Evolutionary conservation across 2,329 filamentous ascomycete genomes (phyloP), one percentile per base, ranked within the genome.

Genomic region (Bipolaris cookei): DNA sequence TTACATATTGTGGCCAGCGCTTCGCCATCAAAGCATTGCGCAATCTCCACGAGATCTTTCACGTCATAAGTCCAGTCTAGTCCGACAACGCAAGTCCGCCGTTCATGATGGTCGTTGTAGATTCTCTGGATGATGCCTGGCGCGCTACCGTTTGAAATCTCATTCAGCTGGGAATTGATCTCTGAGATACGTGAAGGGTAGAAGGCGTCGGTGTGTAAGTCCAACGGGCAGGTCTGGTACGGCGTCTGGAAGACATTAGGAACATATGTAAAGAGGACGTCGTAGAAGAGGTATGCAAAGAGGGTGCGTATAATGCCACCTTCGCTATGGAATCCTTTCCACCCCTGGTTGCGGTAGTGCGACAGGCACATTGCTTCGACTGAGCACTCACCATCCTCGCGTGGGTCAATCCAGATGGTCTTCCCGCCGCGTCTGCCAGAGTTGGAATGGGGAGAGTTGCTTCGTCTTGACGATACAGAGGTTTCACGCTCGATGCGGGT

Each of bases 181-280:
- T 97, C 93, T 3, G 89, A 92, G 34, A 90, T 87, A n/a, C 95
- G 86, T 1, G 88, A 87, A 0, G 91, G 86, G 72, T 91, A 98
- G 79, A 99, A 99, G 2, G 90, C 88, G 73, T 99, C 95, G 0
- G 93, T 97, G 72, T 96, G 90, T 5, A 99, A 80, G 74, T 99
- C 95, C 3, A 99, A 80, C 1, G 95, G 95, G 70, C 92, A 97
- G 0, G 92, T 96, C 77, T 99, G 95, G 73, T 91, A 99, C 1
- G 90, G 86, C 5, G 95, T 99, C 74, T 98, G 94, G 76, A 99
- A 99, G 53, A 99, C 94, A 67, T 98, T 97, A 23, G 95, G 94
- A 4, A 98, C 86, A 76, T 96, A 97, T 23, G 92, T 82, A 77
- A 98, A 98, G 6, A 99, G 81, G 21, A 98, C 86, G 76, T 99